phyloP scores from a whole-genome alignment of 805 yeast genomes.

The Barnettozyma salicaria region DNA sequence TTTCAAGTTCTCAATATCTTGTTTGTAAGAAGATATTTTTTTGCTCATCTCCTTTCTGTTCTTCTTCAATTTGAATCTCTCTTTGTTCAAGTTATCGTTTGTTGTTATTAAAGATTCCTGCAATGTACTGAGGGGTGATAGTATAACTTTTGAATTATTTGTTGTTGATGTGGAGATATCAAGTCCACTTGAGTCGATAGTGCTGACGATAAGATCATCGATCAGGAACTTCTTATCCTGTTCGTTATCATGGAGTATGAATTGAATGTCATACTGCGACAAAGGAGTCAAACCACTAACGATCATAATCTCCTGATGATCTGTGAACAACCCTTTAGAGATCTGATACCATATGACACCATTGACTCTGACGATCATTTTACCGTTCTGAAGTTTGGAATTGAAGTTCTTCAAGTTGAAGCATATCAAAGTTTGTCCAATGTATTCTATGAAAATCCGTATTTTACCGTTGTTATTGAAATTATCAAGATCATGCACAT shows the following conservation, averaged over 20 bases:
- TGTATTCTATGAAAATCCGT: slow-evolving; percentile 40
- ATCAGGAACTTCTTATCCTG: slow-evolving; percentile 29
- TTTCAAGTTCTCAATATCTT: slow-evolving; percentile 51
- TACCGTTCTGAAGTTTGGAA: slow-evolving; percentile 28
- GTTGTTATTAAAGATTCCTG: slow-evolving; percentile 63
- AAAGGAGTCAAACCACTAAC: slow-evolving; percentile 61
- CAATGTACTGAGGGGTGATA: slow-evolving; percentile 57
- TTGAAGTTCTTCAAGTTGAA: slow-evolving; percentile 43
- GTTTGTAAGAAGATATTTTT: slow-evolving; percentile 41
- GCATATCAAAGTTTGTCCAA: slow-evolving; percentile 46
- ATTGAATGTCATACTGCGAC: slow-evolving; percentile 55
- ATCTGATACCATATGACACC: slow-evolving; percentile 69
- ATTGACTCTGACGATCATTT: slow-evolving; percentile 46
- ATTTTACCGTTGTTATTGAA: slow-evolving; percentile 16
- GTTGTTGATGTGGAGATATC: slow-evolving; percentile 27
- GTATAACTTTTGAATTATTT: slow-evolving; percentile 28
- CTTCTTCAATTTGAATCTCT: slow-evolving; percentile 50
- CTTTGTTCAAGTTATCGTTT: slow-evolving; percentile 51
- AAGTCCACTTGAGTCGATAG: slow-evolving; percentile 24
- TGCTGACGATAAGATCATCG: slow-evolving; percentile 35
- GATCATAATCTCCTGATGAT: slow-evolving; percentile 43
- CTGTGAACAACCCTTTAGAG: slow-evolving; percentile 41
- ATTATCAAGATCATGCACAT: slow-evolving; percentile 11
- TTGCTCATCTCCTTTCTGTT: slow-evolving; percentile 54
- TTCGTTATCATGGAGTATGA: slow-evolving; percentile 29